These are phyloP conservation scores for Ustilago loliicola DNA, from an alignment of 1,284 basidiomycete species.

Conservation along the genomic window DNA sequence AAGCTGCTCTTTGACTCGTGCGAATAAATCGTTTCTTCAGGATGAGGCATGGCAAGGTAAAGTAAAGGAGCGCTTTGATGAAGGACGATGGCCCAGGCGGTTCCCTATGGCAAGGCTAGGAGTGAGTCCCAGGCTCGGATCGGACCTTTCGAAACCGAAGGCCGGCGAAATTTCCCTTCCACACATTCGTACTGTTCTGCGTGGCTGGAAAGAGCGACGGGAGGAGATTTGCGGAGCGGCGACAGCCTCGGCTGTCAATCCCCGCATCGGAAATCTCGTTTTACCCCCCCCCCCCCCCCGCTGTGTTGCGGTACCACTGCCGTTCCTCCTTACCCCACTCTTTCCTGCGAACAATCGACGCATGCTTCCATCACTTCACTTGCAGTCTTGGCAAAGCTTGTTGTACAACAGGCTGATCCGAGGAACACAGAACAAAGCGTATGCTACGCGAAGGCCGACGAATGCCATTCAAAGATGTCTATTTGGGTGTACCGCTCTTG, in stretches of 20 bases:
- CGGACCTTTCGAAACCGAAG: not conserved
- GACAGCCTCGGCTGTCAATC: conserved; percentile 24
- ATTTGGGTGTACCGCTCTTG: not conserved
- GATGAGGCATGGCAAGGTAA: too few relatives aligned
- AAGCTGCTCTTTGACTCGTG: not conserved
- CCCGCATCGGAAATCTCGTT: conserved; percentile 40
- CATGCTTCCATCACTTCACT: not conserved
- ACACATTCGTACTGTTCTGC: not conserved
- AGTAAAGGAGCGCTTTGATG: too few relatives aligned
- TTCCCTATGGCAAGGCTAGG: not conserved
- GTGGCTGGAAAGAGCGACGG: not conserved
- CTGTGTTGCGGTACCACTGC: not conserved
- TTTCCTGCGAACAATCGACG: not conserved
- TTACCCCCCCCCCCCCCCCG: conserved; percentile 4
- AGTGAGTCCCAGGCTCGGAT: not conserved
- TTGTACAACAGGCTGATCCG: conserved; percentile 2
- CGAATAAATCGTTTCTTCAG: not conserved
- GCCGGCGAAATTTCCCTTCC: not conserved
- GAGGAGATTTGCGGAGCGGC: conserved; percentile 19
- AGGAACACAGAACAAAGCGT: not conserved
- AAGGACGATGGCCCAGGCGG: too few relatives aligned
- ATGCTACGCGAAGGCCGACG: conserved; percentile 19
- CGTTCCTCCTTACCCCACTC: not conserved
- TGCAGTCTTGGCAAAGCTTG: conserved; percentile 5
- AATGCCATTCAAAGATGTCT: conserved; percentile 2